Percentiles rank a stretch among this genome's conserved stretches.
Evolutionary conservation across 169 alveolate genomes (phyloP).

Genomic region (Hepatocystis sp.): DNA sequence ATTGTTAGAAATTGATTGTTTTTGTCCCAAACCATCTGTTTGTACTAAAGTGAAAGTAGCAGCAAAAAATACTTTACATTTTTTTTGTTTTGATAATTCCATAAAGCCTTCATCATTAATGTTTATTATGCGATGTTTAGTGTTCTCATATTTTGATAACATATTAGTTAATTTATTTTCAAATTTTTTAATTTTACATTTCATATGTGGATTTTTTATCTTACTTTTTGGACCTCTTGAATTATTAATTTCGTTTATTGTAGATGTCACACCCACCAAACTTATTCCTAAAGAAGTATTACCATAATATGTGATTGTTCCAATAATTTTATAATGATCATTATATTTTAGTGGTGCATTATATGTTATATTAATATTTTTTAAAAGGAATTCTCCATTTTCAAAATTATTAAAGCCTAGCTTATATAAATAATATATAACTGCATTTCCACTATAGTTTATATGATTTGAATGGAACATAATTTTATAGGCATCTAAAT

Average conservation of each 20-base stretch:
- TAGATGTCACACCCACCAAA: conserved; percentile 10
- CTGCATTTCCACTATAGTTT: conserved; percentile 28
- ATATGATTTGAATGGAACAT: conserved; percentile 49
- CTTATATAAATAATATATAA: conserved; percentile 5
- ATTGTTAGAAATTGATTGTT: background rate
- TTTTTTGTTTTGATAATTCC: conserved; percentile 1
- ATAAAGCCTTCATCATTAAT: background rate
- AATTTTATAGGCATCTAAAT: conserved; percentile 16
- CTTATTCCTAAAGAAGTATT: conserved; percentile 13
- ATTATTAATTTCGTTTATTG: background rate
- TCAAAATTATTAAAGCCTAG: background rate
- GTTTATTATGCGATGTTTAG: background rate
- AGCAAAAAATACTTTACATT: conserved; percentile 6
- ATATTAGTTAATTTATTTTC: too few relatives aligned
- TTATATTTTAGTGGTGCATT: conserved; percentile 21
- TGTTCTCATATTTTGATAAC: background rate
- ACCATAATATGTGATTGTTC: conserved; percentile 43
- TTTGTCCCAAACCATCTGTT: conserved; percentile 7
- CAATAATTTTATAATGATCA: conserved; percentile 26
- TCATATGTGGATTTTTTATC: too few relatives aligned
- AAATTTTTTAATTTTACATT: too few relatives aligned
- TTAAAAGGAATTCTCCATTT: conserved; percentile 6
- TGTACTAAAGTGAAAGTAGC: conserved; percentile 9
- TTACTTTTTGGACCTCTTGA: background rate
- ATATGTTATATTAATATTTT: conserved; percentile 10